Evolutionary conservation across 805 yeast genomes (phyloP).

Genomic region (Metschnikowia arizonensis): DNA sequence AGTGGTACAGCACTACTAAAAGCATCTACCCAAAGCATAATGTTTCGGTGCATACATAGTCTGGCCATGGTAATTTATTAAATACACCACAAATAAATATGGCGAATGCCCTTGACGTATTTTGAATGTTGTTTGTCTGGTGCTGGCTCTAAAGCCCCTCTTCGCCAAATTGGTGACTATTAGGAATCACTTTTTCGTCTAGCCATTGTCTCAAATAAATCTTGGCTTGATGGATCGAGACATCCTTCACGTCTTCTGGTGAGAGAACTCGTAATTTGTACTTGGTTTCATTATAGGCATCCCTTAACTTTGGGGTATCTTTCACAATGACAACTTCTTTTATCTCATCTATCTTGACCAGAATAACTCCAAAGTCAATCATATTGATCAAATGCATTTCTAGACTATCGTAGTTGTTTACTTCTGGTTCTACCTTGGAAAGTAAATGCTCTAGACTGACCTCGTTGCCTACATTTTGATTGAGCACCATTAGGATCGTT

Average conservation of each 20-base stretch:
- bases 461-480: slow-evolving; percentile 22
- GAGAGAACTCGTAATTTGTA: slow-evolving; percentile 23
- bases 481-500: slow-evolving; percentile 23
- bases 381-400: slow-evolving; percentile 24
- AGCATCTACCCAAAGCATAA: neutral
- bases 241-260: slow-evolving; percentile 22
- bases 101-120: neutral
- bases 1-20: slow-evolving; percentile 3
- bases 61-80: slow-evolving; percentile 3
- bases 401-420: slow-evolving; percentile 9
- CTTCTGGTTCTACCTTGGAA: slow-evolving; percentile 2
- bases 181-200: slow-evolving; percentile 6
- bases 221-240: slow-evolving; percentile 19
- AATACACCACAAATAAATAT: slow-evolving; percentile 3
- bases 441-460: slow-evolving; percentile 18
- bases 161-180: neutral
- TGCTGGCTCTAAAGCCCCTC: neutral
- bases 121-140: neutral
- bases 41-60: slow-evolving; percentile 2
- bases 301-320: slow-evolving; percentile 24
- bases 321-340: slow-evolving; percentile 16
- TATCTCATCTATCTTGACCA: slow-evolving; percentile 29
- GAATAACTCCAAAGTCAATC: slow-evolving; percentile 23
- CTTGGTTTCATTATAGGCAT: slow-evolving; percentile 26
- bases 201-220: slow-evolving; percentile 24